Conservation (phyloP, 176 grass and related monocot genomes). For the Aegilops umbellulata region DNA sequence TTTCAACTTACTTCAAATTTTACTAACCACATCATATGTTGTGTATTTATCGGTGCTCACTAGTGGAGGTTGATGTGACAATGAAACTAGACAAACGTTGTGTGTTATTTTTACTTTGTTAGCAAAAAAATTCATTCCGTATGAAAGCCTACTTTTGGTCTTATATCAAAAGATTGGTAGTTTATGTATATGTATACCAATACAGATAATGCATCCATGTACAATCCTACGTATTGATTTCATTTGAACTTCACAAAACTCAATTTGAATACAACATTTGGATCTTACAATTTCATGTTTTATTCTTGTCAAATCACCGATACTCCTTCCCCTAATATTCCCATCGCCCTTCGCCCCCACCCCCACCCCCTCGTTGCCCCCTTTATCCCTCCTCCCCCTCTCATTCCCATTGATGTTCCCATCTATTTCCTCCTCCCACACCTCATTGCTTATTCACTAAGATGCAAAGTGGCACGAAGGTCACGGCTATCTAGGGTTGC, state of each 20-base stretch:
- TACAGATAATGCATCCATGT: not conserved
- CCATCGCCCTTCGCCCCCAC: not conserved
- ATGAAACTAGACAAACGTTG: not conserved
- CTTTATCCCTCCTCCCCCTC: not conserved
- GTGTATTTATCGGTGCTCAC: not conserved
- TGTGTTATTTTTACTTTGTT: not conserved
- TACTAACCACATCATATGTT: not conserved
- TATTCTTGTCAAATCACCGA: not conserved
- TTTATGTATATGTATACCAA: not conserved
- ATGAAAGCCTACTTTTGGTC: not conserved
- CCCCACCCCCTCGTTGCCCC: no score
- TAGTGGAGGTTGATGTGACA: not conserved
- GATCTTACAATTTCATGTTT: not conserved
- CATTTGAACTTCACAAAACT: not conserved
- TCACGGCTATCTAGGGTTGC: not conserved
- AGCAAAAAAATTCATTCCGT: not conserved
- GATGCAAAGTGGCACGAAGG: not conserved
- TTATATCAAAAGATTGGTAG: not conserved
- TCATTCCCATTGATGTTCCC: not conserved
- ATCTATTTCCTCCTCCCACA: not conserved
- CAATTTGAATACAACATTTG: not conserved
- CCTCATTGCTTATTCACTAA: not conserved
- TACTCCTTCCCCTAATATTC: not conserved
- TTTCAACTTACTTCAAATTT: not conserved
- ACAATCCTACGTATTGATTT: not conserved